Evolutionary conservation across 495 filamentous ascomycete genomes (phyloP).

Genomic region (Jackrogersella multiformis): DNA sequence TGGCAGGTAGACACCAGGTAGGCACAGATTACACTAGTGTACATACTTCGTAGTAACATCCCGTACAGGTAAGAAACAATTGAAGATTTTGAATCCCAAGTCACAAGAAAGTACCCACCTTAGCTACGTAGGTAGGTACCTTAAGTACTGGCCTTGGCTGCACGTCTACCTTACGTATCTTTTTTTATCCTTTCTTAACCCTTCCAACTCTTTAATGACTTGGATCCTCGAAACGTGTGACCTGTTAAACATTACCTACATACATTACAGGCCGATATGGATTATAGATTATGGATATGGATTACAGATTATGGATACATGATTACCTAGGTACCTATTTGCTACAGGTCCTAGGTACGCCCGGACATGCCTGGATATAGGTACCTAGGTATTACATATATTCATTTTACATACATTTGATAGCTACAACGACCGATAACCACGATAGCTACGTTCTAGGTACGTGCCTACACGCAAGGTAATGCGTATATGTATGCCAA

Average conservation of each 20-base stretch:
- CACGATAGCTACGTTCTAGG: not conserved
- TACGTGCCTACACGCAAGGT: slow-evolving; percentile 5
- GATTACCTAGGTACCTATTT: too few relatives aligned
- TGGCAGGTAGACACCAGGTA: slow-evolving; percentile 30
- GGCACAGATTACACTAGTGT: too few relatives aligned
- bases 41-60: too few relatives aligned
- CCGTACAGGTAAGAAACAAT: slow-evolving; percentile 3
- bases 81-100: slow-evolving; percentile 9
- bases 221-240: slow-evolving; percentile 16
- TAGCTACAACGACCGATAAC: not conserved
- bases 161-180: slow-evolving; percentile 40
- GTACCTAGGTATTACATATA: not conserved
- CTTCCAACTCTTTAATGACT: not conserved
- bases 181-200: not conserved
- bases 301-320: too few relatives aligned
- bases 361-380: too few relatives aligned
- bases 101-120: slow-evolving; percentile 37
- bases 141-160: slow-evolving; percentile 38
- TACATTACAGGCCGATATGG: not conserved
- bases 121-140: slow-evolving; percentile 29
- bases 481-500: not conserved
- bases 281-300: too few relatives aligned
- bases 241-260: not conserved
- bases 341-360: too few relatives aligned
- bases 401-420: not conserved